phyloP scores from a whole-genome alignment of 2,329 filamentous ascomycete genomes.

The Monilinia vaccinii-corymbosi region DNA sequence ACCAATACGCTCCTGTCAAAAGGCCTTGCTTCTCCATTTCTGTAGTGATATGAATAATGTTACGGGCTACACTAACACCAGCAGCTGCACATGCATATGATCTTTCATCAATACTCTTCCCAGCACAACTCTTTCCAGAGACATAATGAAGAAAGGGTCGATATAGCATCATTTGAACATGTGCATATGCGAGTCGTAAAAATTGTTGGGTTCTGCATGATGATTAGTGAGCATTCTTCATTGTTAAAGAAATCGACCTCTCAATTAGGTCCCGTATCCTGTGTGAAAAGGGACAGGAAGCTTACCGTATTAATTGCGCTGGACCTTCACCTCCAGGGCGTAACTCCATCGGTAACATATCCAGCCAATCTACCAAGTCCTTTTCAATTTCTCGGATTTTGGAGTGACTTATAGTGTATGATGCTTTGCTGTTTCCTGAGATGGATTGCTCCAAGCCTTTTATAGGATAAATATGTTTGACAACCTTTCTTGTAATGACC shows the following conservation, averaged over 20 bases:
- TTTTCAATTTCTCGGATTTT: conserved; percentile 56
- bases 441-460: conserved; percentile 44
- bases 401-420: conserved; percentile 54
- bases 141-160: conserved; percentile 78
- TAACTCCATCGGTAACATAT: conserved; percentile 63
- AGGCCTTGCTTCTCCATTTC: conserved; percentile 68
- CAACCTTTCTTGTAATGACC: conserved; percentile 54
- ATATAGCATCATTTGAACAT: conserved; percentile 76
- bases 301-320: conserved; percentile 67
- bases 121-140: conserved; percentile 50
- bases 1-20: conserved; percentile 79
- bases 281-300: background rate
- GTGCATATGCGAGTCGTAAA: conserved; percentile 69
- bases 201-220: conserved; percentile 56
- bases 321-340: conserved; percentile 70
- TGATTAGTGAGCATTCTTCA: conserved; percentile 15
- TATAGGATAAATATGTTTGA: conserved; percentile 57
- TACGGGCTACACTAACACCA: conserved; percentile 49
- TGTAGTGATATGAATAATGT: conserved; percentile 71
- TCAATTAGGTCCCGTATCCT: background rate
- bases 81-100: conserved; percentile 67
- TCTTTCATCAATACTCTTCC: conserved; percentile 58
- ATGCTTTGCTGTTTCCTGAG: conserved; percentile 30
- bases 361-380: conserved; percentile 55
- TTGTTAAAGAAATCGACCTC: background rate